Conservation (phyloP, 495 filamentous ascomycete genomes). For the Talaromyces ruber region DNA sequence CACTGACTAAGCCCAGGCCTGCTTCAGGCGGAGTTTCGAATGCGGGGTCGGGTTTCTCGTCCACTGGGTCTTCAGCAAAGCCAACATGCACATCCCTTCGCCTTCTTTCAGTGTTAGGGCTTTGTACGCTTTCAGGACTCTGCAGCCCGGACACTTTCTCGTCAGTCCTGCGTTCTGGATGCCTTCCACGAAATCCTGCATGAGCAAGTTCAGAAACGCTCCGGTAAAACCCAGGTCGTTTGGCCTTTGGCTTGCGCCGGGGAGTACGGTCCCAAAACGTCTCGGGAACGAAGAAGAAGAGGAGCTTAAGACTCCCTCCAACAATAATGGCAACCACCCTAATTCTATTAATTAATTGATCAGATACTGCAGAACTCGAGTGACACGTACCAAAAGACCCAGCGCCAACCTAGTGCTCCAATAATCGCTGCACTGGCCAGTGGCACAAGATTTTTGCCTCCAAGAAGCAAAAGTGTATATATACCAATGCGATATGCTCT, state of each 20-base stretch:
- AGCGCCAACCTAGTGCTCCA: constrained; percentile 70
- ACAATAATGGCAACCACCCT: constrained; percentile 84
- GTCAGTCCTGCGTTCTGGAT: constrained; percentile 8
- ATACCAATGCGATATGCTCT: constrained; percentile 92
- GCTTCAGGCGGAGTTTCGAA: background rate
- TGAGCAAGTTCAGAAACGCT: constrained; percentile 26
- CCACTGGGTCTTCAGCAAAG: constrained; percentile 35
- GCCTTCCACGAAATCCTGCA: constrained; percentile 29
- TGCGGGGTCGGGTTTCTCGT: constrained; percentile 5
- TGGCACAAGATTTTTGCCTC: constrained; percentile 89
- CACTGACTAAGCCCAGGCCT: background rate
- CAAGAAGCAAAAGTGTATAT: constrained; percentile 81
- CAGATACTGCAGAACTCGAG: background rate
- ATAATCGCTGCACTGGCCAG: constrained; percentile 85
- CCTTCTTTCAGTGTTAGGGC: constrained; percentile 8
- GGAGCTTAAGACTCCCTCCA: constrained; percentile 58
- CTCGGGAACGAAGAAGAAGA: constrained; percentile 92
- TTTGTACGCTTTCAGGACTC: constrained; percentile 7
- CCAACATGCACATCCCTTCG: constrained; percentile 42
- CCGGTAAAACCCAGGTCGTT: constrained; percentile 23
- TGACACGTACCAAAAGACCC: constrained; percentile 73
- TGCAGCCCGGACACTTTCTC: constrained; percentile 5
- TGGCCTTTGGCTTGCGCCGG: constrained; percentile 42
- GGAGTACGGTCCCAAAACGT: constrained; percentile 94
- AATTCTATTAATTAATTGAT: constrained; percentile 14